These are phyloP conservation scores for Mollisia scopiformis DNA, from an alignment of 2,329 filamentous ascomycete genomes.

Conservation along the genomic window DNA sequence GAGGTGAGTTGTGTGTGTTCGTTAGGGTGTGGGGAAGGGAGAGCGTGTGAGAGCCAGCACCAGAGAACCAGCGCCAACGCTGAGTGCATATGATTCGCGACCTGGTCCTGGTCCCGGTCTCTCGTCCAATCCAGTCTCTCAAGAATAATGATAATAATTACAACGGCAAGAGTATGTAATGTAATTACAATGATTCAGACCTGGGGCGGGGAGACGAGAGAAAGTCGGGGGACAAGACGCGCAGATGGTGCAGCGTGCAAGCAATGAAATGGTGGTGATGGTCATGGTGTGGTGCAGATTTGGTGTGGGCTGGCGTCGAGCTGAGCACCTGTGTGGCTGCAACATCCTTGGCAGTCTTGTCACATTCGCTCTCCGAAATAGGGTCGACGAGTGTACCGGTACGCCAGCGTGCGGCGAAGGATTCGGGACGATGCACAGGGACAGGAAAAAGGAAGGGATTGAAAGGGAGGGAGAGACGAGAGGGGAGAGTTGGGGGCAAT, in stretches of 20 bases:
- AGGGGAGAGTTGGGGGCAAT: background rate
- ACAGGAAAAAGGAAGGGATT: background rate
- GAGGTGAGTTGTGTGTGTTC: background rate
- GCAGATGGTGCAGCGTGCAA: no score
- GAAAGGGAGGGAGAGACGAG: background rate
- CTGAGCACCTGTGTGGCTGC: slow-evolving; percentile 6
- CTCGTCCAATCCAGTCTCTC: no score
- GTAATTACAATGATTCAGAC: no score
- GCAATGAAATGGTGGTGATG: no score
- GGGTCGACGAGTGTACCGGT: slow-evolving; percentile 1
- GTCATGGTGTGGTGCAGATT: background rate
- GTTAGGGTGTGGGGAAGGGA: slow-evolving; percentile 14
- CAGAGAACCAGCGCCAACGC: slow-evolving; percentile 9
- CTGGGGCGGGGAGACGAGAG: no score
- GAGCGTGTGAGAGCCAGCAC: background rate
- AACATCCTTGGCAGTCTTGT: slow-evolving; percentile 12
- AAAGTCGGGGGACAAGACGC: no score
- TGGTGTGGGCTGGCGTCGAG: slow-evolving; percentile 10
- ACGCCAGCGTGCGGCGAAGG: slow-evolving; percentile 6
- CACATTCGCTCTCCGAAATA: slow-evolving; percentile 17
- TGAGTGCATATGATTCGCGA: background rate
- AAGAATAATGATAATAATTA: no score
- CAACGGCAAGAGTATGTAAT: no score
- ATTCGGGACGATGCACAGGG: background rate
- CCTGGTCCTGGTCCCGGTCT: no score